Percentiles rank a stretch among this genome's conserved stretches.
phyloP scores from a whole-genome alignment of 1,284 basidiomycete genomes.

The Irpex lacteus region DNA sequence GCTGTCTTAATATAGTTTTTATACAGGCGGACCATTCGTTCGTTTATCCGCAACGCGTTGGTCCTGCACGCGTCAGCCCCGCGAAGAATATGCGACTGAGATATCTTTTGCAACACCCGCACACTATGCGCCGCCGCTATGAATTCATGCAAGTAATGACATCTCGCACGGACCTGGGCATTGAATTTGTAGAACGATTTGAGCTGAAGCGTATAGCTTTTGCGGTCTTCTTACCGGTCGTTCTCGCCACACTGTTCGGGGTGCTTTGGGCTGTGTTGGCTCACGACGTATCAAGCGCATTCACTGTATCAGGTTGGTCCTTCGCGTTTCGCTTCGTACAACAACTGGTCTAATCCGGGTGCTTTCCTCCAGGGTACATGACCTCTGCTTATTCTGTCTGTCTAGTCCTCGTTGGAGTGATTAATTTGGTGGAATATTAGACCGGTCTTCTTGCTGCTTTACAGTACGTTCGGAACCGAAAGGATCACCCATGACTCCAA shows the following conservation, averaged over 20 bases:
- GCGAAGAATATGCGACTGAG: slow-evolving; percentile 20
- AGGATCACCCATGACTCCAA: not conserved
- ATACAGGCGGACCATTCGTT: slow-evolving; percentile 12
- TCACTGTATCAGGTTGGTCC: slow-evolving; percentile 18
- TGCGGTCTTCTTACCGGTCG: slow-evolving; percentile 12
- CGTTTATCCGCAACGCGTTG: slow-evolving; percentile 21
- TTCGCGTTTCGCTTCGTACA: not conserved
- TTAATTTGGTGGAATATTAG: slow-evolving; percentile 16
- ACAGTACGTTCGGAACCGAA: too few relatives aligned
- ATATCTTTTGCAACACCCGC: slow-evolving; percentile 18
- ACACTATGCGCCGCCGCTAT: slow-evolving; percentile 13
- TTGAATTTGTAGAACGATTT: slow-evolving; percentile 24
- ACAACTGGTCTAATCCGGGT: not conserved
- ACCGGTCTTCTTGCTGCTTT: too few relatives aligned
- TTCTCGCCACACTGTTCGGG: slow-evolving; percentile 14
- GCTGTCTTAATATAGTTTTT: not conserved
- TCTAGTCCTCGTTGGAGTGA: slow-evolving; percentile 14
- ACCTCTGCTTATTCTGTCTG: slow-evolving; percentile 18
- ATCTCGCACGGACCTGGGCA: slow-evolving; percentile 12
- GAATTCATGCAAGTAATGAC: slow-evolving; percentile 20
- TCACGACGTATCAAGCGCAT: slow-evolving; percentile 16
- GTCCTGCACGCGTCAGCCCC: slow-evolving; percentile 13
- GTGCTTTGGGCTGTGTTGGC: slow-evolving; percentile 13
- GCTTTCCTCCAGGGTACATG: slow-evolving; percentile 12
- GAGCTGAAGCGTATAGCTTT: slow-evolving; percentile 12